Evolutionary conservation across 1,139 yeast species (phyloP), one percentile per base, ranked within the genome.

Genomic region (Wickerhamiella infanticola): DNA sequence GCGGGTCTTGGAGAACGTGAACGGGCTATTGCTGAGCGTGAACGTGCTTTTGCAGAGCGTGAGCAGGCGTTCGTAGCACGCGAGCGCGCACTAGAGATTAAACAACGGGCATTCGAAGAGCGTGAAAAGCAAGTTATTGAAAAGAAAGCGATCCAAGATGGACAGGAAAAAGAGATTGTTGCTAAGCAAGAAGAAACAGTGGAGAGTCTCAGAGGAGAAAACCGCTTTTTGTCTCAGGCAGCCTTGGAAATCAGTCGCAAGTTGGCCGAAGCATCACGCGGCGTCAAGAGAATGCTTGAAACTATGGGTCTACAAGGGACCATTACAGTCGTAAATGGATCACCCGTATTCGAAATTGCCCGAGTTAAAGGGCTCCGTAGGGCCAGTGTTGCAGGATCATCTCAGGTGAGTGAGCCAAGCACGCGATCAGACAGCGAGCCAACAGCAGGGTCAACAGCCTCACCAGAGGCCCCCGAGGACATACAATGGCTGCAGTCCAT

Each of bases 301-400:
- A 72, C 82, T 1, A 77, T 86, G 70, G 97, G 97, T 0, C 67
- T 88, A 45, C 67, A 63, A 50, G 63, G 64, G 0, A 49, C 56
- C 29, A 61, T 61, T 40, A 61, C 56, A 42, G 45, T 54, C 37
- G 65, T 61, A 42, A 57, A 55, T 5, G 53, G 51, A 37, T 47
- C 50, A 11, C 43, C 51, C 1, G 47, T 54, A 1, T 61, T 61
- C 49, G 52, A 53, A 27, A 58, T 62, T 11, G 60, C 56, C 47
- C 57, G 66, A 5, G 66, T 62, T 31, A 54, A 58, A 42, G 66
- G 66, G 0, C 53, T 62, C 9, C 51, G 48, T 26, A 35, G 39
- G 25, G 9, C 5, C 35, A 25, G 42, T n/a, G 33, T 11, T 11
- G 18, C 18, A 18, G 18, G 18, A 18, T 18, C 18, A 18, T 18